A percentile compares a stretch with the other conserved stretches of the same genome.
These are phyloP conservation scores for Boechera stricta DNA, from an alignment of 345 rosid genomes.

Conservation along the genomic window DNA sequence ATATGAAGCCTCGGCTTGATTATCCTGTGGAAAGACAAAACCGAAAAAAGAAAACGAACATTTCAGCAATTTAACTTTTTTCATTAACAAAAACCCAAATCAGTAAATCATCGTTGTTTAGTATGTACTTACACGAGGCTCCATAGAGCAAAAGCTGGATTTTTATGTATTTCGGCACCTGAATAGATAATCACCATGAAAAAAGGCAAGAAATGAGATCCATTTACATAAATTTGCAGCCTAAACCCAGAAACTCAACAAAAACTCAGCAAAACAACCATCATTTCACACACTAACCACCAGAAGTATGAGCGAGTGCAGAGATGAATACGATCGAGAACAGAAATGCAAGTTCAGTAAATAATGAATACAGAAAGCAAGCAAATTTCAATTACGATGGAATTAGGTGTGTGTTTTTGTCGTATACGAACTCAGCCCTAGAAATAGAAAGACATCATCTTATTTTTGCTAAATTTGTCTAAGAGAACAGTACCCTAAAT, in stretches of 20 bases:
- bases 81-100: constrained; percentile 4
- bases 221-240: background rate
- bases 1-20: constrained; percentile 49
- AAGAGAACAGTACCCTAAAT: constrained; percentile 30
- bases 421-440: constrained; percentile 21
- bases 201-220: constrained; percentile 26
- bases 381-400: constrained; percentile 14
- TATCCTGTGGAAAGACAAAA: constrained; percentile 40
- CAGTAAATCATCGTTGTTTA: background rate
- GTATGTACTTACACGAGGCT: constrained; percentile 39
- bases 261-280: constrained; percentile 6
- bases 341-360: background rate
- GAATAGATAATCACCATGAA: constrained; percentile 14
- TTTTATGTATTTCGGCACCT: constrained; percentile 21
- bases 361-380: constrained; percentile 20
- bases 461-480: background rate
- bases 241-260: background rate
- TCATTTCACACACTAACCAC: background rate
- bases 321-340: constrained; percentile 8
- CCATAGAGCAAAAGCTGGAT: constrained; percentile 28
- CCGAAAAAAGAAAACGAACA: background rate
- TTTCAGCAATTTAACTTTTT: background rate
- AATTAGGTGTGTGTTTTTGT: background rate
- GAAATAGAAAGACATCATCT: constrained; percentile 38
- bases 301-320: background rate